Evolutionary conservation across 257 asterid genomes (phyloP).

Genomic region (Solanum habrochaites): DNA sequence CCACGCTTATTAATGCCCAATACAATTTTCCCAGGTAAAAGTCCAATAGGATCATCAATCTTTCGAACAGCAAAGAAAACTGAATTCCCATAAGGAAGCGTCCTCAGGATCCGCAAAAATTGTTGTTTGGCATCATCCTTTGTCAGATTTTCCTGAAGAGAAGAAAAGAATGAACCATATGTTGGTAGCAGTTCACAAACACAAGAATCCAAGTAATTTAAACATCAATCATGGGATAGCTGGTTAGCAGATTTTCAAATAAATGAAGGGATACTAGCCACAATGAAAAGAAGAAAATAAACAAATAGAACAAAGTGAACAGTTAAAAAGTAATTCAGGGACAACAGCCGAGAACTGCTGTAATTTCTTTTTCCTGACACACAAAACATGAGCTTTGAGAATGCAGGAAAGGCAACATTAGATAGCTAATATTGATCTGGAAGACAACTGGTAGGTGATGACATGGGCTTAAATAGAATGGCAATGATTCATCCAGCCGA

Average conservation of each 20-base stretch:
- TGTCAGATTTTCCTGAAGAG: conserved; percentile 68
- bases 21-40: conserved; percentile 81
- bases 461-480: neutral
- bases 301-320: neutral
- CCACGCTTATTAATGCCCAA: conserved; percentile 98
- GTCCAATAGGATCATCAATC: conserved; percentile 99
- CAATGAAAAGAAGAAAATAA: neutral
- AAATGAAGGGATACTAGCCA: neutral
- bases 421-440: neutral
- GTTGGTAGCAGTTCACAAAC: neutral
- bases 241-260: neutral
- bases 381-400: neutral
- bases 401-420: neutral
- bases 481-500: neutral
- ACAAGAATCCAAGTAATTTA: neutral
- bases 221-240: neutral
- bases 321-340: neutral
- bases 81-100: conserved; percentile 98
- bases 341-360: neutral
- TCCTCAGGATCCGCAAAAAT: conserved; percentile 78
- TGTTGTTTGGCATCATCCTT: conserved; percentile 98
- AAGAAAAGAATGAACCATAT: neutral
- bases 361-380: neutral
- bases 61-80: conserved; percentile 95
- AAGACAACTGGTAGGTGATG: neutral